Base-by-base conservation (phyloP, 192 early-diverging fungal species). In the Podila verticillata region DNA sequence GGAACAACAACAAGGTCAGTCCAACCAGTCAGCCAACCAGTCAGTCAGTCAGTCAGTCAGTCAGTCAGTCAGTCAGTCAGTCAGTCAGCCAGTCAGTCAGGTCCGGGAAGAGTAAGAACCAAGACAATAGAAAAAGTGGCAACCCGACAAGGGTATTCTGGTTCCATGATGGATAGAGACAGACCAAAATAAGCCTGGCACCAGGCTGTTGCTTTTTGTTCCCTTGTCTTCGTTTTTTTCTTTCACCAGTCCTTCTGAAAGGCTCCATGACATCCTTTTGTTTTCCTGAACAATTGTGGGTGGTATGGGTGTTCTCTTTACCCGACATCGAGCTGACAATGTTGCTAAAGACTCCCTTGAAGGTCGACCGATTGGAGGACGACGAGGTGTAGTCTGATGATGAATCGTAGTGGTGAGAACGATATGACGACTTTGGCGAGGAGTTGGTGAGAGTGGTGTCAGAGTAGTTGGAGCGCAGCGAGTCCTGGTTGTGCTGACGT, bases 301-400 rank as follows among this genome's bases (percentile, higher is more conserved):
- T n/a, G n/a, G n/a, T n/a, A 10, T 10, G 28, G 36, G 65, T 15
- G 13, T 19, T 48, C 22, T 61, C 30, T 5, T 68, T 83, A 82
- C 83, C 82, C 68, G 84, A 80, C 83, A 84, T 83, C 67, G 65
- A 87, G 69, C 72, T 86, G 56, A 86, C 87, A 58, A 90, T 74
- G 51, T 84, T 87, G 58, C 82, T 85, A 32, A 89, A 83, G 12
- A 87, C 88, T 22, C 83, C 88, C 62, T 90, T 90, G 58, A 90
- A 84, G 0, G 89, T 85, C 68, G 80, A 75, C 74, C 87, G 57
- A 35, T 75, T 57, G 13, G 61, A 68, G 32, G 72, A 56, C 7
- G 61, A 68, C 9, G 75, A 44, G n/a, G 72, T 34, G 63, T 84
- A 61, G n/a, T 66, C 57, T 32, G 77, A 47, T 26, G 73, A 66